Conservation (phyloP, 192 early-diverging fungal genomes). For the Backusella morwellensis region DNA sequence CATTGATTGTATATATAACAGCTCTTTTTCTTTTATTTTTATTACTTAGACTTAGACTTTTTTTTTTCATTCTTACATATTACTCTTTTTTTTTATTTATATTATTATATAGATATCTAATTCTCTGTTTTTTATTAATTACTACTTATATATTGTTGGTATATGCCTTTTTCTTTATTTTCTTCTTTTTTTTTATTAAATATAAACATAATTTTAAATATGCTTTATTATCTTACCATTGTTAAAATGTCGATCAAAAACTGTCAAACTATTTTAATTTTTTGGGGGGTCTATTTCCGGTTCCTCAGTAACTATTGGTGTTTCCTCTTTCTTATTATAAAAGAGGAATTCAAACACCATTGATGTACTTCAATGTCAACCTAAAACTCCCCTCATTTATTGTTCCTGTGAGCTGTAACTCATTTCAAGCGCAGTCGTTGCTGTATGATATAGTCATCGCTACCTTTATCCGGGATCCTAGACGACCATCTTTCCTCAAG, state of each 20-base stretch:
- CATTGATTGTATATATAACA: slow-evolving; percentile 1
- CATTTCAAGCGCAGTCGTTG: background rate
- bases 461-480: background rate
- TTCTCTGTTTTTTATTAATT: background rate
- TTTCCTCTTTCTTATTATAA: background rate
- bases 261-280: background rate
- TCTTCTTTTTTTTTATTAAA: background rate
- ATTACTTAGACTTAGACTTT: background rate
- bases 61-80: background rate
- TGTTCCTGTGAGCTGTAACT: background rate
- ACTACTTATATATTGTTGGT: background rate
- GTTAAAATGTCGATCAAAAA: background rate
- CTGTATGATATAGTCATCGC: background rate
- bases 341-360: background rate
- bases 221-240: background rate
- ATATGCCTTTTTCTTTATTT: background rate
- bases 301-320: background rate
- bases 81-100: background rate
- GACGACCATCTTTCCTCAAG: background rate
- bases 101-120: background rate
- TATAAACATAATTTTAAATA: background rate
- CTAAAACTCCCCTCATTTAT: background rate
- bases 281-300: background rate
- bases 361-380: background rate
- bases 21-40: background rate